Conservation (phyloP, 164 flowering plant genomes). For the Vitis cinerea region DNA sequence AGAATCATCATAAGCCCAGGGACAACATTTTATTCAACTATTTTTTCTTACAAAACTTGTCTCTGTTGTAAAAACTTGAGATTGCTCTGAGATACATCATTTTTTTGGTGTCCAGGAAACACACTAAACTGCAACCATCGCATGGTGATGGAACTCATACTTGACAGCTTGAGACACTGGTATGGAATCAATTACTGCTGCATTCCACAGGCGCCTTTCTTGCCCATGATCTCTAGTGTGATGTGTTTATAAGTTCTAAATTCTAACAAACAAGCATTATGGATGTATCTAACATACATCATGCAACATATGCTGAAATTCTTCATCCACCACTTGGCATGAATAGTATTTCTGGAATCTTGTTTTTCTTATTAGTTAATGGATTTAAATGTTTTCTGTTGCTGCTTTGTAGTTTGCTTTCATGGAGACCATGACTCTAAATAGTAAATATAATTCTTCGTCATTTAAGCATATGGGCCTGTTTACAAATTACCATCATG, state of each 20-base stretch:
- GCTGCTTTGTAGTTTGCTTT: too few relatives aligned
- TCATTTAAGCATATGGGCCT: too few relatives aligned
- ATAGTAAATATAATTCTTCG: too few relatives aligned
- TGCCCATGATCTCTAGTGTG: neutral
- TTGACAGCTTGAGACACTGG: slow-evolving; percentile 98
- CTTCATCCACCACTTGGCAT: too few relatives aligned
- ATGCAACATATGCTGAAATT: too few relatives aligned
- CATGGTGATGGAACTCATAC: slow-evolving; percentile 92
- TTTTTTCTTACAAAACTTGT: neutral
- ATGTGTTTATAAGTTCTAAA: neutral
- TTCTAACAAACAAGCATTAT: too few relatives aligned
- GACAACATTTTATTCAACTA: neutral
- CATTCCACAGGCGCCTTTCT: neutral
- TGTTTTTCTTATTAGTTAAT: too few relatives aligned
- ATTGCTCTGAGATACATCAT: slow-evolving; percentile 11
- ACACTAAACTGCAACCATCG: slow-evolving; percentile 97
- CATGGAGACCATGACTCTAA: too few relatives aligned
- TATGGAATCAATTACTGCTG: slow-evolving; percentile 24
- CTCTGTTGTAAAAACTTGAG: neutral
- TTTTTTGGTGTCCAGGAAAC: slow-evolving; percentile 62
- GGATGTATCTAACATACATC: too few relatives aligned
- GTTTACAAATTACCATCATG: too few relatives aligned
- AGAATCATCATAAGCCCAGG: neutral
- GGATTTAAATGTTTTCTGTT: too few relatives aligned
- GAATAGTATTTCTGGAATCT: too few relatives aligned